A percentile compares a stretch with the other conserved stretches of the same genome.
Conservation (phyloP, 768 basidiomycete species). For the Harrya chromipes region DNA sequence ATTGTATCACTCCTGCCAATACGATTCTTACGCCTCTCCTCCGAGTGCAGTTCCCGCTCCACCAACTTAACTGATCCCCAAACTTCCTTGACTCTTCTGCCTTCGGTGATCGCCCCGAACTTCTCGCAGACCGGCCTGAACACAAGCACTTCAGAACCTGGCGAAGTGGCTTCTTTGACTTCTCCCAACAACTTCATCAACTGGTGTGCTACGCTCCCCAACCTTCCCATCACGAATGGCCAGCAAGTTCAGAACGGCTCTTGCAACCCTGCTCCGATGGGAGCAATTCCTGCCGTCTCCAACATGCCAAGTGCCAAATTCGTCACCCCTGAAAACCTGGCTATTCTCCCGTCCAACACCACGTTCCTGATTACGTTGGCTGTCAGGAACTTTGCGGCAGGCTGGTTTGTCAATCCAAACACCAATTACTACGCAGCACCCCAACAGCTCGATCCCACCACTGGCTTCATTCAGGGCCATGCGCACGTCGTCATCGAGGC, state of each 20-base stretch:
- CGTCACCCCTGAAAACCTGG: constrained; percentile 42
- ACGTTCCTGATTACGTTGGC: constrained; percentile 54
- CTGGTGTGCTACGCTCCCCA: constrained; percentile 46
- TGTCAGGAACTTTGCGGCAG: constrained; percentile 44
- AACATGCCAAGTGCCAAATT: constrained; percentile 60
- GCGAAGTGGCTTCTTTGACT: constrained; percentile 54
- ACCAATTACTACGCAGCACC: constrained; percentile 57
- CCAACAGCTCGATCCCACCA: constrained; percentile 41
- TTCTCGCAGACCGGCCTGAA: constrained; percentile 53
- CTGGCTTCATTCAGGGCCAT: constrained; percentile 58
- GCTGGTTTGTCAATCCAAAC: constrained; percentile 55
- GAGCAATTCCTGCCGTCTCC: constrained; percentile 46
- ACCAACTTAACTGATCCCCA: constrained; percentile 21
- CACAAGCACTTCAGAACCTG: constrained; percentile 30
- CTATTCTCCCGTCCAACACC: constrained; percentile 40
- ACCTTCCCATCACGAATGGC: constrained; percentile 59
- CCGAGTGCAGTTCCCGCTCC: constrained; percentile 10
- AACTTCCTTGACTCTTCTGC: constrained; percentile 37
- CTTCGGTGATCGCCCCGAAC: constrained; percentile 51
- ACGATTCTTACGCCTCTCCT: constrained; percentile 14
- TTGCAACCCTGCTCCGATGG: constrained; percentile 63
- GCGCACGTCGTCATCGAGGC: constrained; percentile 59
- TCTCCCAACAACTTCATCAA: constrained; percentile 75
- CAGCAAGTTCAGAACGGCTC: constrained; percentile 48
- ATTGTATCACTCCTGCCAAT: constrained; percentile 19